phyloP scores from a whole-genome alignment of 768 basidiomycete genomes.

The Mycena venus region DNA sequence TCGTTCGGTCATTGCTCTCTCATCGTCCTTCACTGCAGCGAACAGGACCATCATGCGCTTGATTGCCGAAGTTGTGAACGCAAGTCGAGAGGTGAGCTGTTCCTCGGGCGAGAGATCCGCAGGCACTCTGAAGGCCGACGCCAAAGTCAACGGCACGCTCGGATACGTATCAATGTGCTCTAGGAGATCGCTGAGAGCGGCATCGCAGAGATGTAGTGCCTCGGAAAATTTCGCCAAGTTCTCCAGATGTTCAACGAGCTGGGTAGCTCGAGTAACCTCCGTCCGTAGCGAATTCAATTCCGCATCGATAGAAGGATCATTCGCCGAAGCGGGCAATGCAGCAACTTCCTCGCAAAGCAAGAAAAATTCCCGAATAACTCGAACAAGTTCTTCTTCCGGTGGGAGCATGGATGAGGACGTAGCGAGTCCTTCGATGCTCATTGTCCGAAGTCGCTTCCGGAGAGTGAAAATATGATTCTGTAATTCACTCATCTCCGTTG shows the following conservation, averaged over 20 bases:
- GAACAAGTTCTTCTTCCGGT: slow-evolving; percentile 58
- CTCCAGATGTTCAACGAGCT: slow-evolving; percentile 64
- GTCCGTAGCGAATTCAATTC: slow-evolving; percentile 72
- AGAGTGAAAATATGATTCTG: slow-evolving; percentile 65
- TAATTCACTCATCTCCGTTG: slow-evolving; percentile 58
- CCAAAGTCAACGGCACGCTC: slow-evolving; percentile 63
- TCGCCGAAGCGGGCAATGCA: slow-evolving; percentile 57
- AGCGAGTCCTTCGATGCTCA: slow-evolving; percentile 69
- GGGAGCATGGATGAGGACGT: slow-evolving; percentile 64
- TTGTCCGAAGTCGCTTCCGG: slow-evolving; percentile 71
- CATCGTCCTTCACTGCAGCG: slow-evolving; percentile 65
- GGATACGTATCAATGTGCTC: slow-evolving; percentile 92
- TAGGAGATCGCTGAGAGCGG: slow-evolving; percentile 85
- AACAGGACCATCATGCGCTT: slow-evolving; percentile 60
- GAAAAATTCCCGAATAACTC: slow-evolving; percentile 62
- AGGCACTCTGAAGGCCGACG: slow-evolving; percentile 62
- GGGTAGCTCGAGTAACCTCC: slow-evolving; percentile 68
- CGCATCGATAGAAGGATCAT: slow-evolving; percentile 59
- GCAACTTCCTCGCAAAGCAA: slow-evolving; percentile 60
- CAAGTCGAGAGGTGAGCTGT: slow-evolving; percentile 72
- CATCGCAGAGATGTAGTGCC: slow-evolving; percentile 71
- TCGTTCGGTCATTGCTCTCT: slow-evolving; percentile 70
- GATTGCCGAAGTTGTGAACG: slow-evolving; percentile 71
- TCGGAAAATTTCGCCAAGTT: slow-evolving; percentile 68
- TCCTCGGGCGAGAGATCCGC: slow-evolving; percentile 68